Conservation (phyloP, 140 eudicot genomes). For the Anethum foeniculum region DNA sequence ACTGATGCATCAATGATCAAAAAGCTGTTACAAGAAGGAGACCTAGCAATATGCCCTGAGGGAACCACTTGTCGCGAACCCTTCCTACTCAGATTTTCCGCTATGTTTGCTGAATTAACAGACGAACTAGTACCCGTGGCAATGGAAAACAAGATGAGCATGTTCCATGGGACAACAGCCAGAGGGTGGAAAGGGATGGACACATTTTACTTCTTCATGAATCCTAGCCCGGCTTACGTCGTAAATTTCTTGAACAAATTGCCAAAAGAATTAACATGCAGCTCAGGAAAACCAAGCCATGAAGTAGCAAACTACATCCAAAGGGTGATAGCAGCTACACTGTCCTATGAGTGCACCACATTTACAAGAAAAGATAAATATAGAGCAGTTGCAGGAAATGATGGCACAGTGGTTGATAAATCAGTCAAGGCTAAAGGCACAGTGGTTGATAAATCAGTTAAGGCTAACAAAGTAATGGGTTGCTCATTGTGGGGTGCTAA, state of each 20-base stretch:
- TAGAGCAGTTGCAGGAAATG: constrained; percentile 56
- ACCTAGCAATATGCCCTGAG: constrained; percentile 58
- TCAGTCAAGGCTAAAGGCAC: constrained; percentile 30
- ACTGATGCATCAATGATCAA: constrained; percentile 50
- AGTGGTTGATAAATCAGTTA: constrained; percentile 31
- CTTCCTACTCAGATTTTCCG: constrained; percentile 46
- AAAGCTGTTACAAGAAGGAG: constrained; percentile 43
- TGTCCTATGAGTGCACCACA: constrained; percentile 50
- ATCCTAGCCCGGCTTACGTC: constrained; percentile 56
- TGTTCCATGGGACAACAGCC: constrained; percentile 70
- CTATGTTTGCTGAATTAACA: constrained; percentile 53
- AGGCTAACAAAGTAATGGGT: constrained; percentile 36
- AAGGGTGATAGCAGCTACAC: constrained; percentile 45
- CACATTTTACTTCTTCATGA: constrained; percentile 60
- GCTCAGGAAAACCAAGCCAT: constrained; percentile 47
- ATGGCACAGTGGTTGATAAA: constrained; percentile 46
- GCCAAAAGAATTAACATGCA: constrained; percentile 37
- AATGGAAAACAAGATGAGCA: constrained; percentile 48
- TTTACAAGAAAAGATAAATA: constrained; percentile 59
- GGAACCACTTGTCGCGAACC: constrained; percentile 73
- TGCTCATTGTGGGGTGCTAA: constrained; percentile 10
- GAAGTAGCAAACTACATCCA: constrained; percentile 64
- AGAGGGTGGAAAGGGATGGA: constrained; percentile 74
- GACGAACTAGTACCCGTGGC: constrained; percentile 57
- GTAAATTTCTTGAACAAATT: constrained; percentile 50